Percentiles rank a stretch among this genome's conserved stretches.
These are phyloP conservation scores for Tulasnella sp. DNA, from an alignment of 768 basidiomycete genomes.

Conservation along the genomic window DNA sequence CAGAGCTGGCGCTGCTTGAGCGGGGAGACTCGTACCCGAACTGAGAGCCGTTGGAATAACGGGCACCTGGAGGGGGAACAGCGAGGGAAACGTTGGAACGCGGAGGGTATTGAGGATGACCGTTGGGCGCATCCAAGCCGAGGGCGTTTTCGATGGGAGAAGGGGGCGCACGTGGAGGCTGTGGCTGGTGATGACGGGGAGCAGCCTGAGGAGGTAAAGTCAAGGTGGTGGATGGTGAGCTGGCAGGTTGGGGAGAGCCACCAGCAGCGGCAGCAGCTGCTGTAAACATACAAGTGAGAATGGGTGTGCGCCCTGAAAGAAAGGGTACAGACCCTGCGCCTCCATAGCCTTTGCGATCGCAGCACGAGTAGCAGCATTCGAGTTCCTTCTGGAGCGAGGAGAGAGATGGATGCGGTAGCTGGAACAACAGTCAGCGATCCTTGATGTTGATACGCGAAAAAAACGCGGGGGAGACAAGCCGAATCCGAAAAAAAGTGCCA, in stretches of 20 bases:
- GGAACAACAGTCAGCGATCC: background rate
- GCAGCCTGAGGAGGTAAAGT: slow-evolving; percentile 13
- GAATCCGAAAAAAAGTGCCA: background rate
- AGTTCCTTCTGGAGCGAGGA: slow-evolving; percentile 60
- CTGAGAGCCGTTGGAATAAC: background rate
- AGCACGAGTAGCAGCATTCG: slow-evolving; percentile 43
- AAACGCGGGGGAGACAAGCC: no score
- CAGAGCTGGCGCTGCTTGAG: slow-evolving; percentile 39
- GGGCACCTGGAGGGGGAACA: background rate
- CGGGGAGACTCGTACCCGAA: slow-evolving; percentile 21
- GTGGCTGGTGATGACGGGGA: slow-evolving; percentile 12
- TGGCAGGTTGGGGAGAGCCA: slow-evolving; percentile 1
- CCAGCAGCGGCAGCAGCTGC: no score
- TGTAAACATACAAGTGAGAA: background rate
- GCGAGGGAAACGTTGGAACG: background rate
- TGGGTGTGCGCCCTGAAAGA: background rate
- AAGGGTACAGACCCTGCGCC: slow-evolving; percentile 12
- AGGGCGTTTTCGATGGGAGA: slow-evolving; percentile 10
- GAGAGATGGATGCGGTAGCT: slow-evolving; percentile 76
- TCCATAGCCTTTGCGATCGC: slow-evolving; percentile 37
- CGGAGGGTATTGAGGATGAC: background rate
- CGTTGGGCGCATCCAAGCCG: slow-evolving; percentile 4
- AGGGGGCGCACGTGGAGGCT: slow-evolving; percentile 3
- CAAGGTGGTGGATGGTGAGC: slow-evolving; percentile 14
- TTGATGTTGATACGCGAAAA: background rate